Evolutionary conservation across 148 eudicot species (phyloP).

Genomic region (Arbutus unedo): DNA sequence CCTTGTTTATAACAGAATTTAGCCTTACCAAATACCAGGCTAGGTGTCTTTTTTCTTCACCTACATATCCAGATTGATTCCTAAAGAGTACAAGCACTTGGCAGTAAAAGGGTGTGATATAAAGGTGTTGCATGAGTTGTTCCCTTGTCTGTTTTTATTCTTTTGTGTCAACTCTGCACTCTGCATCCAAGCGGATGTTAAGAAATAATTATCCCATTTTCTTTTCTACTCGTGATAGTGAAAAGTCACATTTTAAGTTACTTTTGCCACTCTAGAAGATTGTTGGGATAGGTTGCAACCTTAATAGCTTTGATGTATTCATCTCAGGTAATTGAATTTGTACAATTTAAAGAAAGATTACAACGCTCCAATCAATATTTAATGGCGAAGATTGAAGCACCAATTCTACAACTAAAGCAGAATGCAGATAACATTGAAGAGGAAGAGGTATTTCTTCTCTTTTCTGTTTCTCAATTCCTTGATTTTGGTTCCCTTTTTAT

Average conservation of each 20-base stretch:
- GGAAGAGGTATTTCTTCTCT: slow-evolving; percentile 56
- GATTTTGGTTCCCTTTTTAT: slow-evolving; percentile 5
- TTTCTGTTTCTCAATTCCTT: not conserved
- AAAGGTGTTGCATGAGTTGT: not conserved
- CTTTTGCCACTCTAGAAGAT: not conserved
- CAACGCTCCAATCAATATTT: slow-evolving; percentile 85
- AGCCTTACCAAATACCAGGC: not conserved
- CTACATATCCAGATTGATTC: not conserved
- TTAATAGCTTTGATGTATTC: slow-evolving; percentile 9
- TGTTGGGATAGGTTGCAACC: not conserved
- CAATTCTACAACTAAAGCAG: slow-evolving; percentile 74
- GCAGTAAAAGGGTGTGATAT: not conserved
- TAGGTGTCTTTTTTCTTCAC: not conserved
- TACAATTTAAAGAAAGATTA: slow-evolving; percentile 83
- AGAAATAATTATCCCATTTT: not conserved
- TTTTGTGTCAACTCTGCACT: not conserved
- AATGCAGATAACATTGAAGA: slow-evolving; percentile 64
- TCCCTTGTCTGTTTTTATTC: not conserved
- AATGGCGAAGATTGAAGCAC: slow-evolving; percentile 68
- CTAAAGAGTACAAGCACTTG: not conserved
- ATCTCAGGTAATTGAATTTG: slow-evolving; percentile 83
- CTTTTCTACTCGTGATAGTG: not conserved
- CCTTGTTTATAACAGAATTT: not conserved
- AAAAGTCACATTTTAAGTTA: not conserved
- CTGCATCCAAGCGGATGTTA: not conserved